Percentiles rank a stretch among this genome's conserved stretches.
Conservation (phyloP, 805 yeast genomes). For the Ogataea populi-albae region DNA sequence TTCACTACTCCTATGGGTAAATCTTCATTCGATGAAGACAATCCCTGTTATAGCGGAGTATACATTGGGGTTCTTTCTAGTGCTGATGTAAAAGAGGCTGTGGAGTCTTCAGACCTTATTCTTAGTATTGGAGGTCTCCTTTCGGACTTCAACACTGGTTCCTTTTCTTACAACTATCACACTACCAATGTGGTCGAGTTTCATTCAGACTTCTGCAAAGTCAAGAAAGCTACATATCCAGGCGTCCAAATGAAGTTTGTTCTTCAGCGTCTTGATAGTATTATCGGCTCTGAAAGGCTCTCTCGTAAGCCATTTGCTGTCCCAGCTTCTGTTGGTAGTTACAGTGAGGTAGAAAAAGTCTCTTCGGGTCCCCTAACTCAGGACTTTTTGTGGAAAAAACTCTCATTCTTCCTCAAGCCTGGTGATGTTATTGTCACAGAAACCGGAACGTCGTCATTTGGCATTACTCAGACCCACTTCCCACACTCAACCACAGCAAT, state of each 20-base stretch:
- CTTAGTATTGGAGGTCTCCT: constrained; percentile 78
- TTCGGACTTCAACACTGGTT: constrained; percentile 89
- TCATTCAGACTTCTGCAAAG: constrained; percentile 74
- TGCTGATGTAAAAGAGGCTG: constrained; percentile 69
- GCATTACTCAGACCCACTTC: constrained; percentile 63
- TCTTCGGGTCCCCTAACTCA: constrained; percentile 48
- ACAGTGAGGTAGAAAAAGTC: constrained; percentile 45
- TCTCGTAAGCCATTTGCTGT: constrained; percentile 52
- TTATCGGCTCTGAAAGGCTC: constrained; percentile 33
- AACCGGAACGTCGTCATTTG: constrained; percentile 75
- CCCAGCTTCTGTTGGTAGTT: constrained; percentile 39
- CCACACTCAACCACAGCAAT: constrained; percentile 62
- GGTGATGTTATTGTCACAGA: constrained; percentile 69
- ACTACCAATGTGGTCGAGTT: constrained; percentile 75
- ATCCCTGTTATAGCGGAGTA: constrained; percentile 77
- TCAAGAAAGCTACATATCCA: constrained; percentile 66
- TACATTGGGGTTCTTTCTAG: constrained; percentile 79
- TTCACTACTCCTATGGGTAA: constrained; percentile 92
- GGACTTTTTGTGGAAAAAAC: constrained; percentile 67
- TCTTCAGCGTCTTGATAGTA: constrained; percentile 40
- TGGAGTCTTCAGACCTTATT: constrained; percentile 71
- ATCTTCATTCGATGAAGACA: constrained; percentile 69
- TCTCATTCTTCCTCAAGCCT: constrained; percentile 58
- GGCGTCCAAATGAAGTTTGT: constrained; percentile 68
- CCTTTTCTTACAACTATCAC: constrained; percentile 72